Evolutionary conservation across 2,329 filamentous ascomycete genomes (phyloP), one percentile per base, ranked within the genome.

Genomic region (Aaosphaeria pasadenensis): DNA sequence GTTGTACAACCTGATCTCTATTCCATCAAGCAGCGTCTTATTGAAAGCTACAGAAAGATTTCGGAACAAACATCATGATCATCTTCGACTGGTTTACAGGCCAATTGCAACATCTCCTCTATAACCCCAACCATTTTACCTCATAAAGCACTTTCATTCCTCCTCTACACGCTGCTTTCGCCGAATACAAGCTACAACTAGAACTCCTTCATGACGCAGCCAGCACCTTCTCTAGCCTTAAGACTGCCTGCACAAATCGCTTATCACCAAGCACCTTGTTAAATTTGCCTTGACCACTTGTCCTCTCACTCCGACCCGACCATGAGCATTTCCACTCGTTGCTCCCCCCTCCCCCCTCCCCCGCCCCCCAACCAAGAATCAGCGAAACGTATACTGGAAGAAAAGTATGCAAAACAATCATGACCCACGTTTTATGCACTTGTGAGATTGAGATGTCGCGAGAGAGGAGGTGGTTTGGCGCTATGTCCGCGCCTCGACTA

Each of bases 181-280:
- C 56, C 28, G 65, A 44, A 51, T 56, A 46, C 9, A 62, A 55
- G n/a, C 40, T 45, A 30, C 61, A 59, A 56, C 66, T 53, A 17
- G 60, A 58, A 13, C 64, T 60, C 5, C 69, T 60, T 71, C 71
- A 74, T 9, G 57, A 61, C 24, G 60, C 62, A 30, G 63, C 54
- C 11, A 73, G 73, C 38, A 72, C 73, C 54, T 75, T 77, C n/a
- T 55, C 57, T 6, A 65, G 66, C 39, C 54, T 56, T 43, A 51
- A 52, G 43, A 69, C 49, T 11, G 69, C 71, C 55, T 76, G 73
- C 39, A 63, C 60, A 3, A 73, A 70, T 3, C 77, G 71, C 35
- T 64, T 63, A 61, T 76, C 71, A 2, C 70, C 71, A 28, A 76
- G 57, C 3, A 72, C 63, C 49, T 75, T 75, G 56, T 77, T 74